Base-by-base conservation (phyloP, 805 yeast species). In the Lipomyces sp. region DNA sequence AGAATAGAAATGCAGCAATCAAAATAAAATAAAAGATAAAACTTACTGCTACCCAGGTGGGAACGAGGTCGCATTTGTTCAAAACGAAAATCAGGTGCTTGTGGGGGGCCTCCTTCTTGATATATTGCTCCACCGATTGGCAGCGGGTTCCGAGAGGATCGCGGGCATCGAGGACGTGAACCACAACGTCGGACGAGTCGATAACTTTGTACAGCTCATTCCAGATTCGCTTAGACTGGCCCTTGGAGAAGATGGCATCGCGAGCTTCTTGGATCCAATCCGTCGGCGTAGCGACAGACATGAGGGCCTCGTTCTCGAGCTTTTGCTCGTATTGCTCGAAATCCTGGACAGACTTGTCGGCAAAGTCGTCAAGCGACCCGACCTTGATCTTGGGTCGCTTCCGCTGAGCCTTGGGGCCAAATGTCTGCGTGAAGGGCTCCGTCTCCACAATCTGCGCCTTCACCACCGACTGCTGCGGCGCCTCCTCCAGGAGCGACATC, bases 11-110 rank as follows among this genome's bases (percentile, higher is more conserved):
- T n/a, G n/a, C 33, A 57, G 47, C 33, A 23, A 48, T 36, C 43
- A 43, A 46, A 21, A 19, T n/a, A 43, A 48, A 49, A 57, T 43
- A 39, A 28, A 49, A 41, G 47, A 49, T 2, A 11, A 66, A 70
- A 89, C 98, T 79, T 88, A 90, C 98, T 65, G 98, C 97, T 65
- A 88, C 97, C 97, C 98, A 91, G 41, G 96, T 91, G 58, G 98
- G 98, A 45, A 91, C 96, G 65, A 91, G 81, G 76, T 91, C 98
- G 79, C 97, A 90, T 77, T 91, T 91, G 79, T 91, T 91, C 71
- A 91, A 74, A 50, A 93, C 96, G 67, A 84, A 90, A 61, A 91
- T 84, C 74, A 91, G 76, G 76, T 93, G 98, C 72, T 91, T 91
- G 68, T 93, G 98, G 13, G 98, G 87, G 65, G 95, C 89, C 72